A percentile compares a stretch with the other conserved stretches of the same genome.
Evolutionary conservation across 495 filamentous ascomycete genomes (phyloP).

Genomic region (Aspergillus sclerotiicarbonarius): DNA sequence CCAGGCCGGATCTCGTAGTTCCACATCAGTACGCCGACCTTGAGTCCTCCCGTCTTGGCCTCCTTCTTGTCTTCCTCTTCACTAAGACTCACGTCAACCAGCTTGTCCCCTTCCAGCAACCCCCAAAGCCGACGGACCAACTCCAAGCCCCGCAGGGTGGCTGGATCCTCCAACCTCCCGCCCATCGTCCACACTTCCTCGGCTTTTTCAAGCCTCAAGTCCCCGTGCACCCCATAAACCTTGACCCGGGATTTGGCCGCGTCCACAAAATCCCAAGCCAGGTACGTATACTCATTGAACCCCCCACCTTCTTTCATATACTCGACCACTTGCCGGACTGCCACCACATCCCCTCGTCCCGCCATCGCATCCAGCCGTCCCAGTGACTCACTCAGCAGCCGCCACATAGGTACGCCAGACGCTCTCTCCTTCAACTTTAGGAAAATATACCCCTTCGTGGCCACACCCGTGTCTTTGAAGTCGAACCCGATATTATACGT

Average conservation of each 20-base stretch:
- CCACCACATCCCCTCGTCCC: neutral
- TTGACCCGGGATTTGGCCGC: neutral
- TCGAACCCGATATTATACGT: neutral
- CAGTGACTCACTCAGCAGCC: neutral
- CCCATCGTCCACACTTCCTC: neutral
- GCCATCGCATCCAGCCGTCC: neutral
- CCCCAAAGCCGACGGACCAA: neutral
- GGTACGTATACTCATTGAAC: neutral
- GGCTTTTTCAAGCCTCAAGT: neutral
- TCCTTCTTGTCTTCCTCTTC: neutral
- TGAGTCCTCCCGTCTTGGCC: neutral
- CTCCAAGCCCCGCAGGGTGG: neutral
- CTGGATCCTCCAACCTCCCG: neutral
- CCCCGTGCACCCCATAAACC: neutral
- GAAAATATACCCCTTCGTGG: neutral
- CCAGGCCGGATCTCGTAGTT: constrained; percentile 4
- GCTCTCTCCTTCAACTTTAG: neutral
- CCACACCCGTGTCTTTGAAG: neutral
- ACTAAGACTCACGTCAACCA: neutral
- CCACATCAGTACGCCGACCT: neutral
- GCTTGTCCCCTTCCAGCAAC: neutral
- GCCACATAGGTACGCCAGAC: neutral
- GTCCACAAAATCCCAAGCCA: constrained; percentile 1
- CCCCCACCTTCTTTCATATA: neutral
- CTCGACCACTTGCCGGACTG: neutral